These are phyloP conservation scores for Ramalina peruviana DNA, from an alignment of 495 filamentous ascomycete species.

Conservation along the genomic window DNA sequence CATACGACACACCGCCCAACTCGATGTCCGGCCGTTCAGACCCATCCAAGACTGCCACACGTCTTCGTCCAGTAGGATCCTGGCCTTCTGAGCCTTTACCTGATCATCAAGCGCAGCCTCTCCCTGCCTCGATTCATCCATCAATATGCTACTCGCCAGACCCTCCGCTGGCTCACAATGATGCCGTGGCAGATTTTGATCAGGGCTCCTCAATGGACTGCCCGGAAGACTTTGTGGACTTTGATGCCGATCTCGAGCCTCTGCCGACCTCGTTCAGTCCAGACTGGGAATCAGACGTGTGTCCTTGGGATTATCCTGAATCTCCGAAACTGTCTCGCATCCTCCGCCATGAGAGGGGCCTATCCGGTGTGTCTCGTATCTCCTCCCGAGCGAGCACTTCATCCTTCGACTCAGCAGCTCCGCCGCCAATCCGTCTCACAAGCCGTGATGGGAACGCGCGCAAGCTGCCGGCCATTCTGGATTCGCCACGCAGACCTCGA, in stretches of 20 bases:
- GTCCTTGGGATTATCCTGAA: slow-evolving; percentile 1
- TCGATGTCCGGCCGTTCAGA: no score
- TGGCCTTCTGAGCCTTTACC: neutral
- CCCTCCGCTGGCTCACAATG: neutral
- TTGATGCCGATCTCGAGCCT: slow-evolving; percentile 11
- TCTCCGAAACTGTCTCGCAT: neutral
- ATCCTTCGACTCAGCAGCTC: slow-evolving; percentile 12
- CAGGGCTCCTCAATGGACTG: neutral
- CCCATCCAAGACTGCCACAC: neutral
- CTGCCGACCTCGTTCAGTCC: neutral
- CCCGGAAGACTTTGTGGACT: neutral
- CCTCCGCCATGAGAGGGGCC: neutral
- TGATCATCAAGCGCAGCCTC: neutral
- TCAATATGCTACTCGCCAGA: neutral
- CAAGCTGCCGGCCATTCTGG: no score
- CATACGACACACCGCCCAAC: no score
- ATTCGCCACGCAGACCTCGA: neutral
- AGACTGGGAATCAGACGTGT: neutral
- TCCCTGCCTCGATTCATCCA: neutral
- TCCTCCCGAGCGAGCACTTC: neutral
- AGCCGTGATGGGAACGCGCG: no score
- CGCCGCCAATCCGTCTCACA: slow-evolving; percentile 8
- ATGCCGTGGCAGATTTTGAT: no score
- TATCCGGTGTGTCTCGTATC: neutral
- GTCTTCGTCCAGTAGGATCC: neutral